phyloP scores from a whole-genome alignment of 2,329 filamentous ascomycete species.

The Graphilbum fragrans region DNA sequence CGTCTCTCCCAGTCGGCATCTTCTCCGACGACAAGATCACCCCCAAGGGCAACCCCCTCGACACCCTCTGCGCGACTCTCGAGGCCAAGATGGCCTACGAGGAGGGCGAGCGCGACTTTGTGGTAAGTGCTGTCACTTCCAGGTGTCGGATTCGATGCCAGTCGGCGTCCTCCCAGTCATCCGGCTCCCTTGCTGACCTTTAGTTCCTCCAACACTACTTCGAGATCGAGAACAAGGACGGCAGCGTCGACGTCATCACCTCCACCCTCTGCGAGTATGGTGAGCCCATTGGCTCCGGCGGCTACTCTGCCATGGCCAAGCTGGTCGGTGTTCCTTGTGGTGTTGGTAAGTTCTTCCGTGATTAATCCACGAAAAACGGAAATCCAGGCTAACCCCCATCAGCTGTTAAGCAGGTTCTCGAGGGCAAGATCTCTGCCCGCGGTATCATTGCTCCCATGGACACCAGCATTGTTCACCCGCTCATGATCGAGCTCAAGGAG shows the following conservation, averaged over 20 bases:
- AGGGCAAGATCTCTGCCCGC: constrained; percentile 50
- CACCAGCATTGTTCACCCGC: constrained; percentile 49
- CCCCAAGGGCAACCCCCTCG: constrained; percentile 67
- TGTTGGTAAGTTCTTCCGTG: constrained; percentile 11
- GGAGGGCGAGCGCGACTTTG: constrained; percentile 71
- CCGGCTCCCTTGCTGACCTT: neutral
- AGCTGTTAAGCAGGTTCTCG: constrained; percentile 54
- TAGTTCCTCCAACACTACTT: constrained; percentile 61
- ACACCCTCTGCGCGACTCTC: constrained; percentile 80
- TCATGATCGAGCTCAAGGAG: constrained; percentile 69
- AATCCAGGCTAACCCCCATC: too few species aligned
- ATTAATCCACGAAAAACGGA: too few species aligned
- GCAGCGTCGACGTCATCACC: constrained; percentile 62
- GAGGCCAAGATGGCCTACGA: constrained; percentile 88
- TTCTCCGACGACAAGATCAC: constrained; percentile 34
- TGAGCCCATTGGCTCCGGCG: constrained; percentile 25
- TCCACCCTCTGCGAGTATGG: constrained; percentile 79
- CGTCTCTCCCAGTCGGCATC: neutral
- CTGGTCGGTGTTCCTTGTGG: constrained; percentile 56
- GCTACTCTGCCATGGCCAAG: constrained; percentile 76
- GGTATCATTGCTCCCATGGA: constrained; percentile 58
- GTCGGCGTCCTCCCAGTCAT: too few species aligned
- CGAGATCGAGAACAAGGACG: constrained; percentile 72
- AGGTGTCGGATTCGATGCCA: neutral
- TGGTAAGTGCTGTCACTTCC: constrained; percentile 32